Evolutionary conservation across 306 rosid species (phyloP), one percentile per base, ranked within the genome.

Genomic region (Quillaja saponaria): DNA sequence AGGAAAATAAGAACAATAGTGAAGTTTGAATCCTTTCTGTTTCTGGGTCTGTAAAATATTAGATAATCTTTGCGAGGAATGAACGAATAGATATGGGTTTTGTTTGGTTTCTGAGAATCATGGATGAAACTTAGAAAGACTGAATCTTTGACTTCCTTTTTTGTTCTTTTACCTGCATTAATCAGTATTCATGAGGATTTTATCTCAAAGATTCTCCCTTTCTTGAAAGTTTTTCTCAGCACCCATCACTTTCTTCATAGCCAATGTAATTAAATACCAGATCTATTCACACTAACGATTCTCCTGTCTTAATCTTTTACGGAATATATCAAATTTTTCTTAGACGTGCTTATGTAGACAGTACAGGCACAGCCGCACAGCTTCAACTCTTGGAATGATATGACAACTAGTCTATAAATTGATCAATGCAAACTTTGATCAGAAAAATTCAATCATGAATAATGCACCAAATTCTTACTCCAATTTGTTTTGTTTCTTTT

Each of bases 81-180:
- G 49, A 37, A 39, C 10, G n/a, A 11, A 17, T 9, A 11, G 16
- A 12, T 6, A 35, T 40, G 64, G 39, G 11, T 50, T 34, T 1
- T 45, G 34, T 34, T 66, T 74, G 73, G 18, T 75, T 72, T 17
- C 56, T 71, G 40, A 55, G 66, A 67, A 68, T 66, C 52, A n/a
- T 53, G 37, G n/a, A 12, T 10, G 16, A 38, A 19, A 46, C 42
- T 7, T 10, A 25, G 53, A 8, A 55, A 67, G 59, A 17, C 20
- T 62, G 53, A 60, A 44, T 58, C 61, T 49, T 20, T 15, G 49
- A 34, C 4, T 34, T 72, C 55, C 1, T 55, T 5, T 11, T 15
- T 53, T 53, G 18, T 1, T 52, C 63, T 66, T 73, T 66, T 57
- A 7, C 44, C 42, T 57, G 53, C 19, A 58, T 25, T 44, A 37